Evolutionary conservation across 2,329 filamentous ascomycete genomes (phyloP), one percentile per base, ranked within the genome.

Genomic region (Apiospora marii): DNA sequence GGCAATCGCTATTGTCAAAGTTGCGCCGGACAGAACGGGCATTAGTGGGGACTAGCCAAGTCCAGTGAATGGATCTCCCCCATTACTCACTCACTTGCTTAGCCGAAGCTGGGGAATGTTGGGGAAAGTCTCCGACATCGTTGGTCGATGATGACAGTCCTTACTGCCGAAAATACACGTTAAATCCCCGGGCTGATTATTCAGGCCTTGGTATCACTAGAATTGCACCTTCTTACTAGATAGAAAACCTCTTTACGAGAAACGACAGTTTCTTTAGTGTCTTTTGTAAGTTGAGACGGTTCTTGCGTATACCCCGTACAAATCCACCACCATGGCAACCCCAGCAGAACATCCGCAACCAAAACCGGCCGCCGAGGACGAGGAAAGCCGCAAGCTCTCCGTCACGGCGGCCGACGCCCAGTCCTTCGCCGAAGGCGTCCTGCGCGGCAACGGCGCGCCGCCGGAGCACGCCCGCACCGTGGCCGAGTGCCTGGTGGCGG

Each of bases 401-500:
- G 75, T 87, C 76, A 69, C 82, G 16, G 76, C 84, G 69, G 71
- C 82, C 61, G 84, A 86, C 71, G 85, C 84, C 22, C 78, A 72
- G 8, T 82, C 80, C 1, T 90, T 92, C 71, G 85, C 89, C 6
- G 82, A 87, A 76, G 82, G 83, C 6, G 82, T 94, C 16, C 87
- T 94, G 44, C 77, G 82, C 72, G 91, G 85, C 37, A 91, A 94
- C 77, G 89, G 89, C 2, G 91, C 93, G 0, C 82, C 90, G 0
- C 71, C 81, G 0, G 80, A 85, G 3, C 88, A 93, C 75, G 92
- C 93, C 22, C 75, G 82, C 4, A 89, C 90, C 48, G 83, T 95
- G 16, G 90, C 93, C n/a, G 83, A 84, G 74, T 93, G 91, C 74
- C 89, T 96, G 1, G 87, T 95, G 0, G 89, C 90, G 48, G 93